Conservation (phyloP, 192 early-diverging fungal species). For the Backusella luteola region DNA sequence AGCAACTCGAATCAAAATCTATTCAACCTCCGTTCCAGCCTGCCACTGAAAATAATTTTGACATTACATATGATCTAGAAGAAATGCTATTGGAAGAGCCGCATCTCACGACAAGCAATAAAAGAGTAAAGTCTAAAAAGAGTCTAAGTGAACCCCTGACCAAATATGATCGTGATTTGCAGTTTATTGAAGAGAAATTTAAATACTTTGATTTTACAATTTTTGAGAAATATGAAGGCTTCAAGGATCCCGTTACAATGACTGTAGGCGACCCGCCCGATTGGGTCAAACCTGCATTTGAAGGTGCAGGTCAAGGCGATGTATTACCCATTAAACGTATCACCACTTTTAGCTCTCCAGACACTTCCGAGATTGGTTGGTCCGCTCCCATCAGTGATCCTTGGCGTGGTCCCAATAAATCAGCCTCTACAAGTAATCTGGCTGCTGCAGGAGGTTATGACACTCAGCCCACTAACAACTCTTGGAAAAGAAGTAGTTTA, state of each 20-base stretch:
- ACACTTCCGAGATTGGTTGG: neutral
- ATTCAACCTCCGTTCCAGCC: conserved; percentile 49
- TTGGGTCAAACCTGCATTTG: conserved; percentile 59
- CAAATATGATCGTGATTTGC: conserved; percentile 55
- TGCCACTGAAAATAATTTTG: conserved; percentile 81
- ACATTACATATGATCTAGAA: conserved; percentile 93
- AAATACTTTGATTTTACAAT: conserved; percentile 83
- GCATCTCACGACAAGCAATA: neutral
- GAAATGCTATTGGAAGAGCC: conserved; percentile 43
- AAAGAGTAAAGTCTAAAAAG: neutral
- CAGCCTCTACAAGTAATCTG: conserved; percentile 14
- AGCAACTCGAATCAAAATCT: conserved; percentile 43
- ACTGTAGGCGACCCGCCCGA: conserved; percentile 65
- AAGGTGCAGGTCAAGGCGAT: conserved; percentile 33
- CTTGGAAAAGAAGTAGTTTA: conserved; percentile 19
- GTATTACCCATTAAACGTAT: conserved; percentile 32
- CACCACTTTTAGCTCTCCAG: neutral
- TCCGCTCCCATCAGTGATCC: neutral
- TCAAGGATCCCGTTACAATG: conserved; percentile 56
- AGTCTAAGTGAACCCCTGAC: neutral
- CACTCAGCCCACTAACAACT: neutral
- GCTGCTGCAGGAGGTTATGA: neutral
- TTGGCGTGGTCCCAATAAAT: conserved; percentile 21
- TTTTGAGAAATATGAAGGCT: conserved; percentile 70
- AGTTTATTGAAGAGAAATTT: conserved; percentile 74